Evolutionary conservation across 1,284 basidiomycete genomes (phyloP).

Genomic region (Sutorius eximius): DNA sequence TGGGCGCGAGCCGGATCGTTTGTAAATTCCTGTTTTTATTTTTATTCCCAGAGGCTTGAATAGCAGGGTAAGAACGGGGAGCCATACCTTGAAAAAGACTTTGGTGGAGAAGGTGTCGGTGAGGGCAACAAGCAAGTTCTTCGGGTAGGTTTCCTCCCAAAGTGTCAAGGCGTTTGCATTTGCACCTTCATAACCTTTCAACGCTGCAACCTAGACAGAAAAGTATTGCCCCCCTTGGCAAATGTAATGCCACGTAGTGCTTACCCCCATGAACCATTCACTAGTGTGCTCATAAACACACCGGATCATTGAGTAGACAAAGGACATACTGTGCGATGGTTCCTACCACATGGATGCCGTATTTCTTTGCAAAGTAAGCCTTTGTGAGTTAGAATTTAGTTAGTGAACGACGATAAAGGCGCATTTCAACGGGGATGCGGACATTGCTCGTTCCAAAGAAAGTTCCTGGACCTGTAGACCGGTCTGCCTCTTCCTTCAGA

Average conservation of each 20-base stretch:
- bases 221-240: neutral
- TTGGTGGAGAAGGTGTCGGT: slow-evolving; percentile 91
- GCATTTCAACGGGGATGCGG: slow-evolving; percentile 15
- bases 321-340: slow-evolving; percentile 85
- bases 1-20: slow-evolving; percentile 58
- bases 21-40: slow-evolving; percentile 54
- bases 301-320: neutral
- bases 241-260: slow-evolving; percentile 19
- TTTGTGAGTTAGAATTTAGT: slow-evolving; percentile 31
- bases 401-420: neutral
- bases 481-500: slow-evolving; percentile 63
- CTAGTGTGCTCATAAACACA: slow-evolving; percentile 38
- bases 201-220: slow-evolving; percentile 64
- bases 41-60: neutral
- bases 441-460: slow-evolving; percentile 91
- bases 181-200: slow-evolving; percentile 76
- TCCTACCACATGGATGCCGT: slow-evolving; percentile 69
- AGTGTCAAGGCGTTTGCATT: slow-evolving; percentile 75
- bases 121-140: slow-evolving; percentile 66
- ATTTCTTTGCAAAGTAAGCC: slow-evolving; percentile 80
- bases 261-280: slow-evolving; percentile 94
- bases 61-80: neutral
- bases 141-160: slow-evolving; percentile 80
- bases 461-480: slow-evolving; percentile 53
- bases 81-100: slow-evolving; percentile 73